phyloP scores from a whole-genome alignment of 2,329 filamentous ascomycete genomes.

The Pseudogymnoascus sp. region DNA sequence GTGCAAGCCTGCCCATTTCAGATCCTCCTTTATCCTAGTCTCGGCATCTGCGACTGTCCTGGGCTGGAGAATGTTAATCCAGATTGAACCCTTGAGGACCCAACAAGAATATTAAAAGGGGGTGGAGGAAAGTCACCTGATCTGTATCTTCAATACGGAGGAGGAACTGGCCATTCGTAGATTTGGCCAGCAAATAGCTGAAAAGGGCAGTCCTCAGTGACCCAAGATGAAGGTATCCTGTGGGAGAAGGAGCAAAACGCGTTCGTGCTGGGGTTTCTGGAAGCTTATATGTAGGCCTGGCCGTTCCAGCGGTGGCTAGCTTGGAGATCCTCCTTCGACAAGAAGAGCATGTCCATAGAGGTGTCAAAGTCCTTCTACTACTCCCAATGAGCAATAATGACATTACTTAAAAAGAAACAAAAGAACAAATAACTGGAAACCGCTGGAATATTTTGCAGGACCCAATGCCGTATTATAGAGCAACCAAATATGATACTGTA shows the following conservation, averaged over 20 bases:
- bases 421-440: neutral
- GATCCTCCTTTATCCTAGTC: conserved; percentile 65
- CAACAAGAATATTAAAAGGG: conserved; percentile 9
- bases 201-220: conserved; percentile 90
- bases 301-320: conserved; percentile 5
- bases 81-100: conserved; percentile 27
- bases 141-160: conserved; percentile 94
- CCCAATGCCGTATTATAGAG: neutral
- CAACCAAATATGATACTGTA: neutral
- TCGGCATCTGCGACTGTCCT: conserved; percentile 77
- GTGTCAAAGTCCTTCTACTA: conserved; percentile 13
- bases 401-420: neutral
- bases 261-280: conserved; percentile 60
- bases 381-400: conserved; percentile 16
- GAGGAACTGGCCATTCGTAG: conserved; percentile 83
- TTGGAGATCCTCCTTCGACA: conserved; percentile 15
- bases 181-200: conserved; percentile 84
- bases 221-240: conserved; percentile 86
- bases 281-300: conserved; percentile 20
- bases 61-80: conserved; percentile 46
- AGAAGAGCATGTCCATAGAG: conserved; percentile 22
- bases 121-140: conserved; percentile 47
- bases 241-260: conserved; percentile 92
- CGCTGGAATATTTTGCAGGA: neutral
- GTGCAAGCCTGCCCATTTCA: conserved; percentile 79